A percentile compares a stretch with the other conserved stretches of the same genome.
Conservation (phyloP, 345 rosid species). For the Acer campestre region DNA sequence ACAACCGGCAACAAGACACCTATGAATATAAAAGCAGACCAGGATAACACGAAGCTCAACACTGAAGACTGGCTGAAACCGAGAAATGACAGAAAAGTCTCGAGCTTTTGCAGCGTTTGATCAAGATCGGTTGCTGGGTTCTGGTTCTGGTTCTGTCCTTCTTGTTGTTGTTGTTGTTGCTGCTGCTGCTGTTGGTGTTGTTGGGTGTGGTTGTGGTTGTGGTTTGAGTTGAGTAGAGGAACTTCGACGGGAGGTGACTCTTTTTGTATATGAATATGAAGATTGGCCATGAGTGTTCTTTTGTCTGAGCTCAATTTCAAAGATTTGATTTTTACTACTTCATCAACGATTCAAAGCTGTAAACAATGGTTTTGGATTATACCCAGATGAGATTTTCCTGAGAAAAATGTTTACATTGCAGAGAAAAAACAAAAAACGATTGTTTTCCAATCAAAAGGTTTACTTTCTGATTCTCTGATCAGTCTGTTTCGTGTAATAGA, state of each 20-base stretch:
- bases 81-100: slow-evolving; percentile 52
- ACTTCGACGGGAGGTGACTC: slow-evolving; percentile 33
- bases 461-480: not conserved
- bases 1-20: slow-evolving; percentile 67
- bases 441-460: not conserved
- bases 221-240: slow-evolving; percentile 53
- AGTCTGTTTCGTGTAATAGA: not conserved
- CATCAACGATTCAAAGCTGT: not conserved
- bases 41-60: slow-evolving; percentile 50
- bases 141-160: not conserved
- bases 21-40: slow-evolving; percentile 56
- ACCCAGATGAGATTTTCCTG: not conserved
- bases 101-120: slow-evolving; percentile 45
- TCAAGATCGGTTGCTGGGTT: slow-evolving; percentile 46
- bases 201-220: slow-evolving; percentile 14
- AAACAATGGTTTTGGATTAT: not conserved
- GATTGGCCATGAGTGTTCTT: slow-evolving; percentile 35
- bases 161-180: not conserved
- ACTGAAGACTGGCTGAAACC: slow-evolving; percentile 72
- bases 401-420: not conserved
- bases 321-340: not conserved
- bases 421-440: not conserved
- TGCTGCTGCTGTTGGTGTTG: not conserved
- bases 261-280: slow-evolving; percentile 19
- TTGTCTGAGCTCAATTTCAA: not conserved